phyloP scores from a whole-genome alignment of 306 rosid genomes.

The Erythrophleum fordii region DNA sequence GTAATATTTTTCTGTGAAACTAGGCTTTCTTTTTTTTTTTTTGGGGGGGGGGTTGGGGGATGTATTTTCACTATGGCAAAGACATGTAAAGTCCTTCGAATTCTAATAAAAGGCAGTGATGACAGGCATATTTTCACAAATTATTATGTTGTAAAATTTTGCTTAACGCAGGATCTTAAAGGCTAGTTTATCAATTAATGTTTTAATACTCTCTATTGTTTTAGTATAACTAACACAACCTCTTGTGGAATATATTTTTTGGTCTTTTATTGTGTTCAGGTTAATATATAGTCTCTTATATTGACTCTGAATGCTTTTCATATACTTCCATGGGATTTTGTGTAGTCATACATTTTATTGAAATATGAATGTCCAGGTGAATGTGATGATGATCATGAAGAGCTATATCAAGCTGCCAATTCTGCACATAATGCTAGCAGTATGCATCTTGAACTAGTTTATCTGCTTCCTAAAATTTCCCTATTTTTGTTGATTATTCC shows the following conservation, averaged over 20 bases:
- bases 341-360: constrained; percentile 33
- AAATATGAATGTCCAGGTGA: constrained; percentile 67
- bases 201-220: constrained; percentile 14
- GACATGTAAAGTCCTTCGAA: not conserved
- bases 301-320: constrained; percentile 17
- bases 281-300: constrained; percentile 17
- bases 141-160: not conserved
- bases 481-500: constrained; percentile 11
- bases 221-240: not conserved
- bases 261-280: constrained; percentile 11
- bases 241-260: constrained; percentile 13
- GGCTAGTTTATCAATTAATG: constrained; percentile 19
- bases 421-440: constrained; percentile 74
- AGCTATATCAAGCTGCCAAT: constrained; percentile 69
- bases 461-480: constrained; percentile 6
- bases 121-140: constrained; percentile 29
- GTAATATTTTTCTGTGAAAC: constrained; percentile 47
- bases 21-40: constrained; percentile 8
- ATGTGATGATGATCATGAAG: constrained; percentile 83
- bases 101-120: constrained; percentile 1
- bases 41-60: no score
- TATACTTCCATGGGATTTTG: not conserved
- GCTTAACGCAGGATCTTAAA: constrained; percentile 22
- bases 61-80: constrained; percentile 6
- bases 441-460: constrained; percentile 54